Base-by-base conservation (phyloP, 129 eudicot genomes). In the Centaurea solstitialis region DNA sequence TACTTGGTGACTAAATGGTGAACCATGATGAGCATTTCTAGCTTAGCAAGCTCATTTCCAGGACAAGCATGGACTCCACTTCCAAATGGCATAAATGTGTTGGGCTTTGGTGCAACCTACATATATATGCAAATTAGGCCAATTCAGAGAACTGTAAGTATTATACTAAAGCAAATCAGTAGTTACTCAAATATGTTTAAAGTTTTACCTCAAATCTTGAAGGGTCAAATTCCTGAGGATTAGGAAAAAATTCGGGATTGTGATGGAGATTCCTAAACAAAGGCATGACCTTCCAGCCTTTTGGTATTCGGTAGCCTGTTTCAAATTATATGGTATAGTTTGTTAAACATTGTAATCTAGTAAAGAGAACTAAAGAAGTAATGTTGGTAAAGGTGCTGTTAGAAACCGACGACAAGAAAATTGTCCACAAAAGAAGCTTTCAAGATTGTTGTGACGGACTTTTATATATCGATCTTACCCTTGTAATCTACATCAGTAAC, bases 231-330 rank as follows among this genome's bases (percentile, higher is more conserved):
- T 83, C 85, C 5, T 80, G 92, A 79, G 98, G 98, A 35, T 90
- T 86, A 5, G 75, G 64, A 81, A 94, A 94, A 79, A 89, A 86
- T 24, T 94, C 90, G 68, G 97, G 95, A 78, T 88, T 94, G 87
- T 94, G 98, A 82, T 94, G 98, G 86, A 91, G 90, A 68, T 91
- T 94, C 74, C 98, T 86, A 80, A 94, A 94, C 73, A 94, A 84
- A 41, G 98, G 98, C 95, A 94, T 85, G 45, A 94, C 98, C 88
- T 94, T 94, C 98, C 98, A 94, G 20, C 98, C 98, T 87, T 94
- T 91, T 7, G 98, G 98, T 83, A 94, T 94, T 15, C 84, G 81
- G 85, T 86, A 94, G 26, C 98, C 97, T 94, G 94, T 62, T 71
- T 21, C 41, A 84, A 84, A 37, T 80, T 15, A 28, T 67, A 18